Evolutionary conservation across 495 filamentous ascomycete species (phyloP).

Genomic region (Alectoria sarmentosa): DNA sequence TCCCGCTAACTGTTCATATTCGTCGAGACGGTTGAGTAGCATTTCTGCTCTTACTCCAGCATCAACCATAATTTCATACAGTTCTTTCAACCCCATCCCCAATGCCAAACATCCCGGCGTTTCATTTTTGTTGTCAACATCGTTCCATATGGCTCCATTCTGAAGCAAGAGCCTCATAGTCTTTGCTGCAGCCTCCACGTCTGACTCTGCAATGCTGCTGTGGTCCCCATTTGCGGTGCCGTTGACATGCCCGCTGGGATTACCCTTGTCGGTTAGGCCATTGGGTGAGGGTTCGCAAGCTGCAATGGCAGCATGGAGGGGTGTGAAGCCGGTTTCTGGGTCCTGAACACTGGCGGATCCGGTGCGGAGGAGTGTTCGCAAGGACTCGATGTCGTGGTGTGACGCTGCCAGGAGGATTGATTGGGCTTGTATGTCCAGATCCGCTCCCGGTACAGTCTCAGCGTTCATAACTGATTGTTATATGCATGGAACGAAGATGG

Average conservation of each 20-base stretch:
- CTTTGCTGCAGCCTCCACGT: conserved; percentile 49
- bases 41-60: conserved; percentile 90
- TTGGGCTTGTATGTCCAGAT: conserved; percentile 30
- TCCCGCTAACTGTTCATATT: conserved; percentile 66
- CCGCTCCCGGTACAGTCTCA: conserved; percentile 4
- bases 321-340: conserved; percentile 74
- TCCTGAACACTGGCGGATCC: conserved; percentile 72
- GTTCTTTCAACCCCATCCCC: conserved; percentile 57
- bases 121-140: conserved; percentile 75
- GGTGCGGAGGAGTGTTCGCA: conserved; percentile 67
- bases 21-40: conserved; percentile 66
- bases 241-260: conserved; percentile 27
- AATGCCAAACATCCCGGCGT: conserved; percentile 86
- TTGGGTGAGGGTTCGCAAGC: conserved; percentile 55
- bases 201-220: conserved; percentile 29
- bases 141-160: conserved; percentile 95
- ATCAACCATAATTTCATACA: conserved; percentile 84
- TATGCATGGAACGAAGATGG: too few relatives aligned
- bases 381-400: conserved; percentile 65
- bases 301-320: conserved; percentile 85
- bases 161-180: conserved; percentile 72
- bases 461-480: not conserved
- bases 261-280: conserved; percentile 33
- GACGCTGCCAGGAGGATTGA: conserved; percentile 73
- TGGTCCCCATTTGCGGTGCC: conserved; percentile 18